Base-by-base conservation (phyloP, 2,329 filamentous ascomycete genomes). In the Emmonsiellopsis sp. region DNA sequence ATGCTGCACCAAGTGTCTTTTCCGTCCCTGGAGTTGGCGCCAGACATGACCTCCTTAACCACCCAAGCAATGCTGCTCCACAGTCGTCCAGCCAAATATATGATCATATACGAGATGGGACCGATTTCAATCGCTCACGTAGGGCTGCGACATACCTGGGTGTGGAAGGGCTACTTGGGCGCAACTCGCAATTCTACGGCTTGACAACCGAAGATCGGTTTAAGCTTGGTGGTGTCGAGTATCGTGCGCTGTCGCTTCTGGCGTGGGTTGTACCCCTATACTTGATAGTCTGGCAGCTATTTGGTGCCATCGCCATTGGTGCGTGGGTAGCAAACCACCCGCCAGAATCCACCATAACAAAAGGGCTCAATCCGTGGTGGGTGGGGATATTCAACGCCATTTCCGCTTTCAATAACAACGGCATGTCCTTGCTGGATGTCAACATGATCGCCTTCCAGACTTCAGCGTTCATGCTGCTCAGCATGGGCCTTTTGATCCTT, bases 401-500 rank as follows among this genome's bases (percentile, higher is more conserved):
- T 1, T 78, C 76, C 40, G 77, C 77, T 0, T 80, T 79, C 61
- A 78, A 78, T 57, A 80, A 79, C 58, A 76, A 71, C 31, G 77
- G 77, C 47, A 79, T 80, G 77, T 73, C 70, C 20, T 64, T 79
- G n/a, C 65, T 79, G 11, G 76, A 79, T 57, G 69, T 71, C 10
- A 79, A 79, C 52, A 79, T 80, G 72, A 71, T 71, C 49, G 71
- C 73, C 11, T 67, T 76, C 26, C 69, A 73, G 53, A 69, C 60
- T 34, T 65, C 70, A 50, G 61, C 67, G 0, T 74, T 73, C 31
- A 62, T 71, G 1, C 63, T 77, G 3, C 58, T 77, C 11, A 70
- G 70, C 1, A 71, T 84, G 73, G 79, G 78, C 5, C 59, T 79
- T 9, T 66, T 85, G 56, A 79, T 84, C 50, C 70, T 86, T 5